Base-by-base conservation (phyloP, 805 yeast genomes). In the Candida xiaguanensis region DNA sequence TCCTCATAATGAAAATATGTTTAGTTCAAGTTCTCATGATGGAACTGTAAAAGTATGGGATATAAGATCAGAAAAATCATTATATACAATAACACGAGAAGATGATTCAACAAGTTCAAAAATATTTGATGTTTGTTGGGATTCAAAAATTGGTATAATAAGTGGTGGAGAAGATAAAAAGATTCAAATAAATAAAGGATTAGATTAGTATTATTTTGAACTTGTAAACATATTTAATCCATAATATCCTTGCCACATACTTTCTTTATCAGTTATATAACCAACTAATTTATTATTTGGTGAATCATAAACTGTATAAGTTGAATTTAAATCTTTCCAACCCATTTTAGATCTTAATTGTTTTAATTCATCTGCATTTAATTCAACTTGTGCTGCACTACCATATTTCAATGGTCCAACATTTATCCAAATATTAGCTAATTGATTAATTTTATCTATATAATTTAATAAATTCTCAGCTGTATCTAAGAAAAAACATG, bases 31-130 rank as follows among this genome's bases (percentile, higher is more conserved):
- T 9, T 87, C 96, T n/a, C 96, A 90, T 58, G 99, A 93, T 61
- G 96, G 98, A 18, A 86, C 95, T 1, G 91, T 84, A 31, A 82
- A 89, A 54, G 84, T 93, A 15, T 93, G 99, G 99, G 99, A 91
- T 61, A 76, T 91, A 8, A 80, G 99, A 55, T 84, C 96, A 4
- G 84, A 81, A 47, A 77, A 80, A 52, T 74, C 93, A 9, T 68
- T 93, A 67, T 88, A 85, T 60, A 85, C 95, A 5, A 78, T 93
- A 35, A 76, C 84, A 12, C 78, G 98, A 60, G 84, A 87, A 53
- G 70, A 75, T 13, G 62, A 66, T 2, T 66, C 65, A 8, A 66
- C 63, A 23, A 70, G 74, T 38, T 68, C 74, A 35, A 88, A 90
- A 56, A 90, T 91, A 16, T 87, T 89, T 58, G 87, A 85, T 23